A percentile compares a stretch with the other conserved stretches of the same genome.
These are phyloP conservation scores for Aspergillus unguis DNA, from an alignment of 2,329 filamentous ascomycete species.

Conservation along the genomic window DNA sequence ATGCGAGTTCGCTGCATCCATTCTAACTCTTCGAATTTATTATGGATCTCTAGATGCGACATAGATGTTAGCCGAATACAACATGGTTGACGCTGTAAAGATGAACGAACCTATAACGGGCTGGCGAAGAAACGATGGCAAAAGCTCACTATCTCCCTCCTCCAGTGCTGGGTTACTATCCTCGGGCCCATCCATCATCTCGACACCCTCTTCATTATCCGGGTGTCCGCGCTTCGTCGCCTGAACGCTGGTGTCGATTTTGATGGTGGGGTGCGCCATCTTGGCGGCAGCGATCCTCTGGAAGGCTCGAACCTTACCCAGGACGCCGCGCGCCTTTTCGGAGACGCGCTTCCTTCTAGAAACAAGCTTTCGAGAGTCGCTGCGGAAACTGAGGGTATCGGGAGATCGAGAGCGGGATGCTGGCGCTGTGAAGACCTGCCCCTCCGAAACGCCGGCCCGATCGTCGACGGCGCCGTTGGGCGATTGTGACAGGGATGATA, in stretches of 20 bases:
- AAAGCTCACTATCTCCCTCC: conserved; percentile 27
- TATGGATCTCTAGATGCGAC: conserved; percentile 50
- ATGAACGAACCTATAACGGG: conserved; percentile 35
- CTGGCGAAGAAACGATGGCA: conserved; percentile 40
- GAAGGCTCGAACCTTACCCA: conserved; percentile 41
- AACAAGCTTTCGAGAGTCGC: conserved; percentile 27
- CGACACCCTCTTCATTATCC: conserved; percentile 31
- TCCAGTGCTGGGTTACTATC: conserved; percentile 29
- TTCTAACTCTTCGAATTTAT: conserved; percentile 61
- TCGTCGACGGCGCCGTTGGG: conserved; percentile 24
- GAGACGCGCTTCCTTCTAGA: conserved; percentile 35
- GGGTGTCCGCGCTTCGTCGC: conserved; percentile 39
- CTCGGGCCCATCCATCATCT: conserved; percentile 24
- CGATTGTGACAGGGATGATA: conserved; percentile 27
- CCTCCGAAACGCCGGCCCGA: conserved; percentile 25
- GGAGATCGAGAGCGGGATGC: conserved; percentile 33
- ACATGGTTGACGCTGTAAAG: neutral
- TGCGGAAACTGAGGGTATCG: conserved; percentile 28
- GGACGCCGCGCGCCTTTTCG: conserved; percentile 40
- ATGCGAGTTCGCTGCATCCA: conserved; percentile 58
- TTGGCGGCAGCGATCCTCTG: conserved; percentile 39
- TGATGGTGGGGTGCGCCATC: conserved; percentile 42
- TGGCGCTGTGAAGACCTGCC: conserved; percentile 27
- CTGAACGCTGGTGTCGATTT: conserved; percentile 39
- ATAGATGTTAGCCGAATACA: conserved; percentile 8